Conservation (phyloP, 257 asterid species). For the Solanum piurae region DNA sequence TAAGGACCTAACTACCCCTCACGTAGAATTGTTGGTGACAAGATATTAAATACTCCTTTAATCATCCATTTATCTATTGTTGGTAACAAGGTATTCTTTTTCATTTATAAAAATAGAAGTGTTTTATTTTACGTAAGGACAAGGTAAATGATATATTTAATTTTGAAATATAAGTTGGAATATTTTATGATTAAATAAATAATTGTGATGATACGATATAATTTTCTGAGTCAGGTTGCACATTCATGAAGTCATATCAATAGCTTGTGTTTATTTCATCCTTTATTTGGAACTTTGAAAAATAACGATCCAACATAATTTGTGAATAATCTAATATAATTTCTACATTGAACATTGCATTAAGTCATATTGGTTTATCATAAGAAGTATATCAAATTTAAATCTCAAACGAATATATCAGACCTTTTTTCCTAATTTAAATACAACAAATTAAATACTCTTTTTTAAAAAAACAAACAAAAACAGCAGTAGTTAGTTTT, state of each 20-base stretch:
- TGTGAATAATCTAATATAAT: not conserved
- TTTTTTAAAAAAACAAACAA: no score
- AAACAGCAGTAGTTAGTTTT: not conserved
- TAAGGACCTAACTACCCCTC: not conserved
- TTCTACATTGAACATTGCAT: not conserved
- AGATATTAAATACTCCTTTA: not conserved
- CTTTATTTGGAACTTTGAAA: accelerated
- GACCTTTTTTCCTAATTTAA: not conserved
- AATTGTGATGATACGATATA: not conserved
- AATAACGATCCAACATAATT: not conserved
- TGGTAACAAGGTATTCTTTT: not conserved
- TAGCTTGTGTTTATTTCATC: not conserved
- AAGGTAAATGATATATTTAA: not conserved
- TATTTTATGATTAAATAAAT: not conserved
- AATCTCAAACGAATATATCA: not conserved
- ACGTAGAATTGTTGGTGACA: slow-evolving; percentile 25
- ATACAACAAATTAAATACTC: not conserved
- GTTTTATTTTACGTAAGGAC: not conserved
- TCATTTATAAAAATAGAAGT: not conserved
- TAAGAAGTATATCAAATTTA: accelerated
- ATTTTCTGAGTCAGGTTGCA: not conserved
- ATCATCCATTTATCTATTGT: not conserved
- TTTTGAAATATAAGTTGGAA: not conserved
- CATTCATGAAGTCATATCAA: not conserved
- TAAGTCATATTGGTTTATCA: accelerated